Evolutionary conservation across 2,329 filamentous ascomycete genomes (phyloP).

Genomic region (Daldinia sp.): DNA sequence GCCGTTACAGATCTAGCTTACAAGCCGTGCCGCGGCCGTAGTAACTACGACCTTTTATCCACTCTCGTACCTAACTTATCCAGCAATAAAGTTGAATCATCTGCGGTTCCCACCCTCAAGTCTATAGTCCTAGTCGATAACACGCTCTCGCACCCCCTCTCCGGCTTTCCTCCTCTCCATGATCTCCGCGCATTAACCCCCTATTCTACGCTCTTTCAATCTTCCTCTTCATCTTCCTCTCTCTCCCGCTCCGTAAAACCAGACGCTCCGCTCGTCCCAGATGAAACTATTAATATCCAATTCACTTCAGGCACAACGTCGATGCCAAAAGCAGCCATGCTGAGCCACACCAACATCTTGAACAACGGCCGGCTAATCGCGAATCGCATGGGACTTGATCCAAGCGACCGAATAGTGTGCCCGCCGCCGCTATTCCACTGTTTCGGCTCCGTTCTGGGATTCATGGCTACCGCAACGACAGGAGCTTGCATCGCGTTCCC

Average conservation of each 20-base stretch:
- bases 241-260: conserved; percentile 56
- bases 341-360: conserved; percentile 86
- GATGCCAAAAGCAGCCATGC: conserved; percentile 88
- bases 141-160: conserved; percentile 61
- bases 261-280: conserved; percentile 62
- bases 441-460: conserved; percentile 92
- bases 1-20: conserved; percentile 87
- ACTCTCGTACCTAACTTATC: conserved; percentile 60
- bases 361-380: conserved; percentile 93
- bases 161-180: conserved; percentile 59
- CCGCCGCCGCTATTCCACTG: conserved; percentile 90
- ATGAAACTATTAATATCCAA: conserved; percentile 92
- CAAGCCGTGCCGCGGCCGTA: conserved; percentile 66
- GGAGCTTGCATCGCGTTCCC: conserved; percentile 88
- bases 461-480: conserved; percentile 90
- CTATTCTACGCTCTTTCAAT: conserved; percentile 57
- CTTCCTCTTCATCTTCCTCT: conserved; percentile 27
- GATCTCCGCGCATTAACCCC: conserved; percentile 59
- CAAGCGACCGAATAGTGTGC: conserved; percentile 81
- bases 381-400: conserved; percentile 82
- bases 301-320: conserved; percentile 98
- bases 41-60: conserved; percentile 63
- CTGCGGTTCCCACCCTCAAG: conserved; percentile 75
- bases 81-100: conserved; percentile 52
- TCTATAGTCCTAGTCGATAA: conserved; percentile 86